phyloP scores from a whole-genome alignment of 106 monocot species.

The Dactylorhiza incarnata region DNA sequence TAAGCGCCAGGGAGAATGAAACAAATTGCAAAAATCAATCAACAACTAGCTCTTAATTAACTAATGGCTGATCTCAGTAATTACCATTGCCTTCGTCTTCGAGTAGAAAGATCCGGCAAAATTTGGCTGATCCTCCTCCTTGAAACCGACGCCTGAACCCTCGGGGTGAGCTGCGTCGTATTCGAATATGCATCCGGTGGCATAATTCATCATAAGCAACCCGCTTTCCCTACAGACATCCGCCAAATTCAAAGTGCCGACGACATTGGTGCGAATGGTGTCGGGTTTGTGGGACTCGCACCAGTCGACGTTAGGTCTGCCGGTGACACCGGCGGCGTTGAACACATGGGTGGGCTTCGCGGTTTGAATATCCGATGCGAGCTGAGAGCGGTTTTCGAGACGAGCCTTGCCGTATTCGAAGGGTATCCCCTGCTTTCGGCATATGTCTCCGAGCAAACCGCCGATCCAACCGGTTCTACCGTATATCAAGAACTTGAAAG shows the following conservation, averaged over 20 bases:
- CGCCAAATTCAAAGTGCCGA: constrained; percentile 40
- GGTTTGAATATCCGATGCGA: constrained; percentile 32
- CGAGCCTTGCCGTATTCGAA: constrained; percentile 46
- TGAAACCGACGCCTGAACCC: constrained; percentile 49
- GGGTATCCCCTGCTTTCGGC: constrained; percentile 35
- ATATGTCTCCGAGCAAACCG: constrained; percentile 48
- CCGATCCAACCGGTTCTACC: constrained; percentile 63
- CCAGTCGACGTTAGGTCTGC: constrained; percentile 55
- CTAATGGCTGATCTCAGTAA: neutral
- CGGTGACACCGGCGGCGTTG: constrained; percentile 56
- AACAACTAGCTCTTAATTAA: no score
- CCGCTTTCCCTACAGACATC: constrained; percentile 46
- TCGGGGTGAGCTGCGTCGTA: constrained; percentile 40
- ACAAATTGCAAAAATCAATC: neutral
- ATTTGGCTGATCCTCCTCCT: constrained; percentile 51
- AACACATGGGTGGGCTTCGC: constrained; percentile 56
- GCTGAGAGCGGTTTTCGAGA: constrained; percentile 30
- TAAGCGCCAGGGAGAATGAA: neutral
- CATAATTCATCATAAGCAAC: constrained; percentile 50
- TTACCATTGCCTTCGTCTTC: constrained; percentile 61
- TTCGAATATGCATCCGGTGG: constrained; percentile 57
- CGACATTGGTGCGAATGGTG: constrained; percentile 43
- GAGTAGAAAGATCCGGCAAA: constrained; percentile 55
- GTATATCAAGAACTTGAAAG: constrained; percentile 49
- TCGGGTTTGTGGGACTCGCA: constrained; percentile 44